phyloP scores from a whole-genome alignment of 768 basidiomycete species.

The Pleurotus platypus region DNA sequence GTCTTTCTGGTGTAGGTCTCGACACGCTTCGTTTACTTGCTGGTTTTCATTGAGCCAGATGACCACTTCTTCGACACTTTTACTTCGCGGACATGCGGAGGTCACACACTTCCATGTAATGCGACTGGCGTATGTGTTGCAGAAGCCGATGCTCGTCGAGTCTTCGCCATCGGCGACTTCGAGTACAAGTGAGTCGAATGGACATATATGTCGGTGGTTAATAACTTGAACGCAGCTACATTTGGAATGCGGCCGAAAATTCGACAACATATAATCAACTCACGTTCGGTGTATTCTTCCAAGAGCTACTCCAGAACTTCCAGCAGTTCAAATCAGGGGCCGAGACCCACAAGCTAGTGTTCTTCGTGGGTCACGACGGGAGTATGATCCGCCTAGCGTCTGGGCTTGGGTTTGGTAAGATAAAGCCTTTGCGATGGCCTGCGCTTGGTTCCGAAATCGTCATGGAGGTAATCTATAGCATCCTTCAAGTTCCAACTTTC shows the following conservation, averaged over 20 bases:
- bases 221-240: constrained; percentile 8
- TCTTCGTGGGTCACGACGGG: constrained; percentile 15
- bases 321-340: constrained; percentile 7
- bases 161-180: constrained; percentile 13
- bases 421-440: constrained; percentile 10
- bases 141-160: constrained; percentile 10
- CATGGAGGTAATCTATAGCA: constrained; percentile 10
- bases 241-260: constrained; percentile 15
- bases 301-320: constrained; percentile 14
- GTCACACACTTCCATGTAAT: constrained; percentile 14
- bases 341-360: constrained; percentile 9
- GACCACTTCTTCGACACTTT: constrained; percentile 16
- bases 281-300: constrained; percentile 16
- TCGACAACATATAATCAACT: constrained; percentile 11
- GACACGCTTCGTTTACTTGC: not conserved
- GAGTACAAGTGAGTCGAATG: constrained; percentile 13
- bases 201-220: too few relatives aligned
- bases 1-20: constrained; percentile 13
- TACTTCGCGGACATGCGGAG: constrained; percentile 13
- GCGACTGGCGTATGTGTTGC: constrained; percentile 12
- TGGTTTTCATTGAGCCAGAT: constrained; percentile 1
- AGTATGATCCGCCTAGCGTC: constrained; percentile 13
- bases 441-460: constrained; percentile 14
- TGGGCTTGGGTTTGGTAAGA: constrained; percentile 13
- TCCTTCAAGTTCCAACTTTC: not conserved